A percentile compares a stretch with the other conserved stretches of the same genome.
Conservation (phyloP, 768 basidiomycete genomes). For the Termitomyces sp. region DNA sequence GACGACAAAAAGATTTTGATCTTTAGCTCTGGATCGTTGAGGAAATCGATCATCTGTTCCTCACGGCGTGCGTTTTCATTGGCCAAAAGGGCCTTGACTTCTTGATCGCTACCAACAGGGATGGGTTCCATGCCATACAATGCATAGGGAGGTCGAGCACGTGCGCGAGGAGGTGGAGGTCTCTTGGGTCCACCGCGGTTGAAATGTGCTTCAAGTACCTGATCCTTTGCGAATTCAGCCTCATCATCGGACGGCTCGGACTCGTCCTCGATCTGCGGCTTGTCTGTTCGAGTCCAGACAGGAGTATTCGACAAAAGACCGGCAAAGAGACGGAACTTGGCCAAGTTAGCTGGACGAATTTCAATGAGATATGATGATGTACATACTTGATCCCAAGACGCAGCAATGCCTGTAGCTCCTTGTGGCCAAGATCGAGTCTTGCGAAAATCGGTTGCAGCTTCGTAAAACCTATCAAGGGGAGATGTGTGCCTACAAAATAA, state of each 20-base stretch:
- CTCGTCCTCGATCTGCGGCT: slow-evolving; percentile 24
- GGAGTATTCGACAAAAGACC: slow-evolving; percentile 52
- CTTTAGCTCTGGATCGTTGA: slow-evolving; percentile 54
- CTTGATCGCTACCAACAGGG: slow-evolving; percentile 29
- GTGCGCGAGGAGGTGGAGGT: slow-evolving; percentile 20
- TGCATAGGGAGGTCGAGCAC: slow-evolving; percentile 33
- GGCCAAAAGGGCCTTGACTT: slow-evolving; percentile 31
- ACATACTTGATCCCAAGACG: slow-evolving; percentile 62
- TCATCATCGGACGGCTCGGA: slow-evolving; percentile 22
- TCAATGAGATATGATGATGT: neutral
- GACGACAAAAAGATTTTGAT: slow-evolving; percentile 69
- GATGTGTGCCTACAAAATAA: slow-evolving; percentile 32
- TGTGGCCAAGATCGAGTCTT: slow-evolving; percentile 36
- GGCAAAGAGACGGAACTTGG: slow-evolving; percentile 56
- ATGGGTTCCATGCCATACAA: slow-evolving; percentile 27
- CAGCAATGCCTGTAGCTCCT: slow-evolving; percentile 27
- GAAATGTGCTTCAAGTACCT: slow-evolving; percentile 8
- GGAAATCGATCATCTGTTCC: slow-evolving; percentile 44
- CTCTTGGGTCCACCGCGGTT: slow-evolving; percentile 7
- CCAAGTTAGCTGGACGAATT: neutral
- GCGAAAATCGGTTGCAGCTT: slow-evolving; percentile 56
- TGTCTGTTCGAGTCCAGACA: slow-evolving; percentile 34
- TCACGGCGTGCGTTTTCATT: slow-evolving; percentile 34
- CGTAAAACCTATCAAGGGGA: slow-evolving; percentile 49
- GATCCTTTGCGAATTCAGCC: slow-evolving; percentile 22